Conservation (phyloP, 352 stramenopile genomes). For the Bremia lactucae region DNA sequence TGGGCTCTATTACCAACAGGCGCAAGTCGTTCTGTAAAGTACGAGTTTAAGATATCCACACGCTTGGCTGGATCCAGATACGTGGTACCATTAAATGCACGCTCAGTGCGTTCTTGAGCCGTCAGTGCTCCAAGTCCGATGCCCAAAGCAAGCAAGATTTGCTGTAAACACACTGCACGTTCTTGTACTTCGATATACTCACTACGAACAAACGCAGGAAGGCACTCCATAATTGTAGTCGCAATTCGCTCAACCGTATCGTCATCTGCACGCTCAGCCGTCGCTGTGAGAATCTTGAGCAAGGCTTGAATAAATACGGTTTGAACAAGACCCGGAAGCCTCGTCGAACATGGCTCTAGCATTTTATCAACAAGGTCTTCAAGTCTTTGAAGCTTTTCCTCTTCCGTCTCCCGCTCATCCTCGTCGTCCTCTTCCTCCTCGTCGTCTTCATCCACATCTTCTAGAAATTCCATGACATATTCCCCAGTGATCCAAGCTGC, state of each 20-base stretch:
- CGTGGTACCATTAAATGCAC: slow-evolving; percentile 50
- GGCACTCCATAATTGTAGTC: slow-evolving; percentile 69
- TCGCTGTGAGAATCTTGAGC: slow-evolving; percentile 81
- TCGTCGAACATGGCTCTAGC: slow-evolving; percentile 67
- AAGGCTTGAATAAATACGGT: slow-evolving; percentile 91
- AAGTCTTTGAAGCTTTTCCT: slow-evolving; percentile 82
- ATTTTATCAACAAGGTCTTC: slow-evolving; percentile 76
- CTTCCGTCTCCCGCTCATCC: slow-evolving; percentile 44
- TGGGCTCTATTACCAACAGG: slow-evolving; percentile 88
- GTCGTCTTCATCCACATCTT: slow-evolving; percentile 69
- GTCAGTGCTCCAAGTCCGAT: slow-evolving; percentile 49
- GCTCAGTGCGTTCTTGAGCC: slow-evolving; percentile 47
- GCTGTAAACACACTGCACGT: slow-evolving; percentile 80
- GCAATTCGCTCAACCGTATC: slow-evolving; percentile 78
- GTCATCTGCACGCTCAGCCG: slow-evolving; percentile 62
- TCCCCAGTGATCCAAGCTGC: slow-evolving; percentile 97
- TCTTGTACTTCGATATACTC: slow-evolving; percentile 93
- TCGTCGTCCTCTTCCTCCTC: slow-evolving; percentile 75
- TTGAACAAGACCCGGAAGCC: slow-evolving; percentile 83
- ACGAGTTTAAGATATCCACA: slow-evolving; percentile 53
- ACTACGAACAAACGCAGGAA: slow-evolving; percentile 85
- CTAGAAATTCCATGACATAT: slow-evolving; percentile 89
- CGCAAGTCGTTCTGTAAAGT: slow-evolving; percentile 75
- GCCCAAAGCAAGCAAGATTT: slow-evolving; percentile 49
- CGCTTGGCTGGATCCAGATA: slow-evolving; percentile 33